Base-by-base conservation (phyloP, 2,329 filamentous ascomycete genomes). In the Fusarium brevicatenulatum region DNA sequence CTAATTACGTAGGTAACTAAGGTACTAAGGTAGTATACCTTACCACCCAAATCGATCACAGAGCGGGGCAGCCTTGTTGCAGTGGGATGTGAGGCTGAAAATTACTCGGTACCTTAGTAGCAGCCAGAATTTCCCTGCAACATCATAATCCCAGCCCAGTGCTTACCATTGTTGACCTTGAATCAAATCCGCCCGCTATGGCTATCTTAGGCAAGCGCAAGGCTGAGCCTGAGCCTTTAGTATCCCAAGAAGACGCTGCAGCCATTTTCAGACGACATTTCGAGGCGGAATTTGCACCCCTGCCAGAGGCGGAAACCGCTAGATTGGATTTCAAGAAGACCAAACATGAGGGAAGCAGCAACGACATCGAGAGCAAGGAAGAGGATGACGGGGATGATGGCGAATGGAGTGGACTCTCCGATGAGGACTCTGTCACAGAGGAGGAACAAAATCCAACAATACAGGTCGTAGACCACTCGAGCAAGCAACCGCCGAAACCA, bases 201-300 rank as follows among this genome's bases (percentile, higher is more conserved):
- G 77, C 83, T 39, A 80, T 83, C 44, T 78, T 87, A 28, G 85
- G 87, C 43, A 89, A 89, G 77, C 84, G 87, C 68, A 89, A 88
- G 74, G 78, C 81, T 32, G 68, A 53, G 10, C 63, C 78, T 18
- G 76, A 76, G 39, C 76, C 78, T 8, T 65, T 77, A 5, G 60
- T 80, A 30, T 82, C 80, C 3, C 80, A 83, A 44, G 85, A 89
- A 72, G 87, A 91, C 66, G 87, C 92, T 18, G 90, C 93, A 75
- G 93, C 92, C 63, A 88, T 95, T 65, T 93, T 99, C 78, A 91
- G 91, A 65, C 90, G 90, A 75, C 92, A 95, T 80, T 98, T 98
- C 79, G 96, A 98, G 83, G 90, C 93, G 34, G 91, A 93, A 79
- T 98, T 98, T 84, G 89, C 91, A 79, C 94, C 95, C 13, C 81